phyloP scores from a whole-genome alignment of 495 filamentous ascomycete genomes.

The Aspergillus ostianus region DNA sequence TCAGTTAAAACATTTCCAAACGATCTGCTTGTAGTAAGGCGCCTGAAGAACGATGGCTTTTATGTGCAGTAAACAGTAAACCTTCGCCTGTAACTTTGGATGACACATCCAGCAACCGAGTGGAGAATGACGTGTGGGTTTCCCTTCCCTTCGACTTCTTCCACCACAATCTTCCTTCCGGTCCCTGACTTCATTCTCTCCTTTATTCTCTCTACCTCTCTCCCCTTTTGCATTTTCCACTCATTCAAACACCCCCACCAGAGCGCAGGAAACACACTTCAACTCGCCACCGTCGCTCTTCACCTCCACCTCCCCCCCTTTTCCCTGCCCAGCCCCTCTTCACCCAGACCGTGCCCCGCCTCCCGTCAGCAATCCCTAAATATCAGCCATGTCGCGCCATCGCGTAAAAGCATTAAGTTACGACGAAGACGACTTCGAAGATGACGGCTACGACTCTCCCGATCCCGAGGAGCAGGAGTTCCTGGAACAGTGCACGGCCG shows the following conservation, averaged over 20 bases:
- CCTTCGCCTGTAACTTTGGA: not conserved
- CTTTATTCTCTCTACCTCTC: not conserved
- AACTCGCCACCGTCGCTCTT: not conserved
- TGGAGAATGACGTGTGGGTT: conserved; percentile 40
- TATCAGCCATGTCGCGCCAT: conserved; percentile 43
- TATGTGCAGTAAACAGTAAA: too few relatives aligned
- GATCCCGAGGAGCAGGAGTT: conserved; percentile 47
- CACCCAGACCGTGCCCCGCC: conserved; percentile 1
- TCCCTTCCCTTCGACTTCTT: conserved; percentile 4
- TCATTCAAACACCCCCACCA: not conserved
- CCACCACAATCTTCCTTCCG: conserved; percentile 1
- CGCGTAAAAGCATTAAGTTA: conserved; percentile 47
- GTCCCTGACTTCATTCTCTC: conserved; percentile 6
- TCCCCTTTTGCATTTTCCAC: not conserved
- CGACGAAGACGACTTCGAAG: conserved; percentile 43
- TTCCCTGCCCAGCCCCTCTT: conserved; percentile 4
- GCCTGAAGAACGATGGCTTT: too few relatives aligned
- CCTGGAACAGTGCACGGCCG: conserved; percentile 37
- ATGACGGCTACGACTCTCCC: conserved; percentile 43
- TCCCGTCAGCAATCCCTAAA: conserved; percentile 9
- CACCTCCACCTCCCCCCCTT: not conserved
- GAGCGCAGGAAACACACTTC: not conserved
- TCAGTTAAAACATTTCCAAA: not conserved
- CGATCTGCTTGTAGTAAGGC: too few relatives aligned
- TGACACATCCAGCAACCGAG: conserved; percentile 3